Evolutionary conservation across 1,284 basidiomycete genomes (phyloP), one percentile per base, ranked within the genome.

Genomic region (Ustilago trichophora): DNA sequence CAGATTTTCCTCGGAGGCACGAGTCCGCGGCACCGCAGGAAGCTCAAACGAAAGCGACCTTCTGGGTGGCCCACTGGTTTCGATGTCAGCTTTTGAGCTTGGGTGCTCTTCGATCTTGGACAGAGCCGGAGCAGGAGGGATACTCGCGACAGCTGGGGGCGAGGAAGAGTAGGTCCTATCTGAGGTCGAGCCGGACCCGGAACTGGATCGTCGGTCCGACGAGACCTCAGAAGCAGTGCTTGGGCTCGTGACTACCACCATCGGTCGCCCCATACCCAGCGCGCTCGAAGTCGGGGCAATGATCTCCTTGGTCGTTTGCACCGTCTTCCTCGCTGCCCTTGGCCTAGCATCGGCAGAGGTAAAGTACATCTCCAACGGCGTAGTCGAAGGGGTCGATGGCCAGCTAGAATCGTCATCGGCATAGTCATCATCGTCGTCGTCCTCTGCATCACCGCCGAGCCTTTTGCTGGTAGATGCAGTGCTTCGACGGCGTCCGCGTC

Each of bases 371-470:
- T 69, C 65, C 4, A 69, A 40, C 27, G 66, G 59, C 13, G 66
- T 69, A 3, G 59, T 64, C 13, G 66, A 69, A 12, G 66, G 66
- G 0, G 66, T 69, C 1, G 66, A 69, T 6, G 66, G 66, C 66
- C 66, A 69, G 49, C 66, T 69, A 13, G 66, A 69, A 21, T 69
- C 56, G 25, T 69, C 66, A n/a, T 59, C 66, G 2, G 47, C 59
- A 27, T 46, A 53, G 0, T 44, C 46, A 2, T 44, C 50, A 2
- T 63, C 59, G 7, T 58, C 65, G 19, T 63, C 58, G n/a, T 59
- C 57, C 10, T 45, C 46, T 8, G 6, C 49, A n/a, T 52, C 53
- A 5, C 5, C 45, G 10, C 50, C 45, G 19, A 54, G 50, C 46
- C 18, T 45, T 21, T 51, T 38, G 42, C 33, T 43, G 15, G 42